Evolutionary conservation across 1,139 yeast genomes (phyloP).

Genomic region (Saccharomycopsis hybrid): DNA sequence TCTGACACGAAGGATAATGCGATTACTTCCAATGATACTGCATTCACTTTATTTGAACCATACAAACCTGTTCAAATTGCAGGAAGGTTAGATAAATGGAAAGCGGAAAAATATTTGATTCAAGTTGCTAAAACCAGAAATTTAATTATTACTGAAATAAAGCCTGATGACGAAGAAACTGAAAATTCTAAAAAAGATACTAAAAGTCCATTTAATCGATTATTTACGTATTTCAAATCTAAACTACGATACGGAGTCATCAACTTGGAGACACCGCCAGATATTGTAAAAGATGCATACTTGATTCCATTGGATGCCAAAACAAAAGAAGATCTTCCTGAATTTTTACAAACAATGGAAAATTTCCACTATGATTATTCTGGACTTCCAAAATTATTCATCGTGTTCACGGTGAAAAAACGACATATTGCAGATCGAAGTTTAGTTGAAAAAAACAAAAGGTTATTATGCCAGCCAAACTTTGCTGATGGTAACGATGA

Average conservation of each 20-base stretch:
- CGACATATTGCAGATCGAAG: background rate
- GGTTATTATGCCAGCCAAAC: background rate
- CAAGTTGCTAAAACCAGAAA: slow-evolving; percentile 2
- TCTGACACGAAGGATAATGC: background rate
- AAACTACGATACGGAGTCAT: slow-evolving; percentile 13
- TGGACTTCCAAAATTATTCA: background rate
- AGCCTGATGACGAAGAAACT: background rate
- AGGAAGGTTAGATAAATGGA: slow-evolving; percentile 11
- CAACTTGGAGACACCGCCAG: slow-evolving; percentile 2
- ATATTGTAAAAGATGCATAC: slow-evolving; percentile 12
- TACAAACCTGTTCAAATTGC: slow-evolving; percentile 4
- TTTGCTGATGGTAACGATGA: background rate
- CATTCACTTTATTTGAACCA: slow-evolving; percentile 2
- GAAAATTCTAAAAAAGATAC: no score
- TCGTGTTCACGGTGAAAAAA: slow-evolving; percentile 12
- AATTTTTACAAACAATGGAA: slow-evolving; percentile 1
- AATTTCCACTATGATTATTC: slow-evolving; percentile 5
- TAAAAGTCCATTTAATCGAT: no score
- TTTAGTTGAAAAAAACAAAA: background rate
- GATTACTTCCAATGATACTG: background rate
- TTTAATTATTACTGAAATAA: slow-evolving; percentile 4
- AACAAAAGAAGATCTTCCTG: slow-evolving; percentile 5
- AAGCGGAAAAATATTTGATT: slow-evolving; percentile 12
- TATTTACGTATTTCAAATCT: slow-evolving; percentile 9
- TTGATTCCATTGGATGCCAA: slow-evolving; percentile 10